These are phyloP conservation scores for Gamarada debralockiae DNA, from an alignment of 495 filamentous ascomycete genomes.

Conservation along the genomic window DNA sequence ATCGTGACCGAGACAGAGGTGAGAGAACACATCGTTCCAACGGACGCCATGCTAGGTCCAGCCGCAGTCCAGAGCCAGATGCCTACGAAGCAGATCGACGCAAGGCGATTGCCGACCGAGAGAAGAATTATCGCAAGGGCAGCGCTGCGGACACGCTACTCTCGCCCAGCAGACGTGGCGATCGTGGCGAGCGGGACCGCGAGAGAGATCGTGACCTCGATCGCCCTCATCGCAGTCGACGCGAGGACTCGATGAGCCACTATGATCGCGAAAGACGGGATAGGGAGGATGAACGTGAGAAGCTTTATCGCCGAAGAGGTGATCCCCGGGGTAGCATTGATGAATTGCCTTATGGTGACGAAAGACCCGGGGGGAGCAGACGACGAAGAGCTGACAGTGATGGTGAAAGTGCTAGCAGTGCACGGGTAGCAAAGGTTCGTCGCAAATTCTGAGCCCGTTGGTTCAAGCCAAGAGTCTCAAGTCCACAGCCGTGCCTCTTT, in stretches of 20 bases:
- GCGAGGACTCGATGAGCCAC: conserved; percentile 32
- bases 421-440: conserved; percentile 57
- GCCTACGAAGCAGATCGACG: conserved; percentile 85
- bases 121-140: conserved; percentile 79
- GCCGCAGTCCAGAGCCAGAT: conserved; percentile 79
- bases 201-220: conserved; percentile 55
- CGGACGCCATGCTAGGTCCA: conserved; percentile 52
- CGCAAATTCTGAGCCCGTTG: not conserved
- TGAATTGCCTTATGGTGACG: conserved; percentile 86
- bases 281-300: conserved; percentile 57
- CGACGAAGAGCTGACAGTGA: conserved; percentile 73
- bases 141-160: conserved; percentile 61
- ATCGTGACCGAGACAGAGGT: conserved; percentile 53
- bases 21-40: conserved; percentile 57
- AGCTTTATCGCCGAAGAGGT: conserved; percentile 77
- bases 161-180: conserved; percentile 43
- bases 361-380: conserved; percentile 54
- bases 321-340: conserved; percentile 70
- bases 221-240: conserved; percentile 33
- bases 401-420: conserved; percentile 64
- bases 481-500: not conserved
- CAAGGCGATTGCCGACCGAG: conserved; percentile 81
- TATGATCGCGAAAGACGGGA: conserved; percentile 42
- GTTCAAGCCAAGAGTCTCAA: not conserved
- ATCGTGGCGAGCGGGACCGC: conserved; percentile 26